Conservation (phyloP, 192 early-diverging fungal species). For the Coemansia reversa region DNA sequence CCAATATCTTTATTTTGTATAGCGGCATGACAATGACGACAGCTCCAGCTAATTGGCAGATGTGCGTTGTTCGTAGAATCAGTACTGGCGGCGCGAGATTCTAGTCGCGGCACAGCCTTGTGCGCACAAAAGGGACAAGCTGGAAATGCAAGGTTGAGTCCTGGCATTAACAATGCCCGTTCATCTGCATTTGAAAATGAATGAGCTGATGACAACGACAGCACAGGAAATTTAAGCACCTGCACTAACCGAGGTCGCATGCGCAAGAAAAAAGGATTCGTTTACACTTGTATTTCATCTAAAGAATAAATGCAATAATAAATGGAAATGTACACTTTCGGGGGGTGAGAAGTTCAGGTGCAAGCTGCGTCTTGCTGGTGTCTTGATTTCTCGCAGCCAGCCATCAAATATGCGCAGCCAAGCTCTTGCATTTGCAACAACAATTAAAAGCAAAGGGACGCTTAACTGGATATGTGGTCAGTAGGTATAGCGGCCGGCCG, state of each 20-base stretch:
- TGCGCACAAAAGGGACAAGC: conserved; percentile 26
- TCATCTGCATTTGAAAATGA: not conserved
- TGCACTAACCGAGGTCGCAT: conserved; percentile 10
- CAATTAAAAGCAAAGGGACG: not conserved
- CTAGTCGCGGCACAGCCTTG: not conserved
- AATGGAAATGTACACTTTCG: not conserved
- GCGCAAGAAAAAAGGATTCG: not conserved
- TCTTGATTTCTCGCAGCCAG: not conserved
- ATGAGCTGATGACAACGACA: not conserved
- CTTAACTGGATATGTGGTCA: not conserved
- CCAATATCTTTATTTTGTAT: conserved; percentile 4
- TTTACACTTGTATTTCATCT: conserved; percentile 1
- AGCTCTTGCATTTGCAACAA: not conserved
- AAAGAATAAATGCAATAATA: not conserved
- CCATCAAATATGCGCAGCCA: not conserved
- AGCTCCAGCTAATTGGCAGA: conserved; percentile 12
- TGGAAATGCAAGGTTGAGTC: conserved; percentile 24
- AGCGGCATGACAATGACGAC: conserved; percentile 11
- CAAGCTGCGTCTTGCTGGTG: not conserved
- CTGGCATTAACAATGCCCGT: not conserved
- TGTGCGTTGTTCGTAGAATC: not conserved
- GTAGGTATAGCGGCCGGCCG: not conserved
- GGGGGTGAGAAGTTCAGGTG: not conserved
- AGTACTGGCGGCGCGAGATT: not conserved
- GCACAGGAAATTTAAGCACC: conserved; percentile 14